Conservation (phyloP, 148 eudicot species). For the Chenopodium quinoa region DNA sequence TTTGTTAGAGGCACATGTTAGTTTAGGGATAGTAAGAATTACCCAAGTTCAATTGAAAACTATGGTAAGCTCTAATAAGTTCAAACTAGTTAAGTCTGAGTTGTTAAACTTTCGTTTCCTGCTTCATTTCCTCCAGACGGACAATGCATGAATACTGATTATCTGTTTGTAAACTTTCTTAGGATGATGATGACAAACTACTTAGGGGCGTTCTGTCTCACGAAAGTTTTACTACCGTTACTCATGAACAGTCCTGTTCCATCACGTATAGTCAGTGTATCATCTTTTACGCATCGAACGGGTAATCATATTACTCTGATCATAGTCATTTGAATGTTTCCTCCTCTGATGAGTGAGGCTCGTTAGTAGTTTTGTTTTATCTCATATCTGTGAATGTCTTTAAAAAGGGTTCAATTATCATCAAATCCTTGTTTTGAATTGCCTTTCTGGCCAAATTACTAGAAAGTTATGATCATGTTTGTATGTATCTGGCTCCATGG, state of each 20-base stretch:
- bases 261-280: conserved; percentile 76
- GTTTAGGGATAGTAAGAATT: too few species aligned
- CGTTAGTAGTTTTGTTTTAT: background rate
- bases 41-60: too few species aligned
- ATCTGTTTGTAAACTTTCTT: conserved; percentile 15
- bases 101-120: background rate
- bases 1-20: conserved; percentile 3
- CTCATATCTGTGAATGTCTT: background rate
- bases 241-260: conserved; percentile 71
- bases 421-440: background rate
- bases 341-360: background rate
- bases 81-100: background rate
- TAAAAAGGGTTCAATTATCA: background rate
- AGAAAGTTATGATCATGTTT: background rate
- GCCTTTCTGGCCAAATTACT: background rate
- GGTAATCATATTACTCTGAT: conserved; percentile 41
- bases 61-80: too few species aligned
- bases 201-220: conserved; percentile 81
- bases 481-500: background rate
- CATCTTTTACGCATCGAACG: conserved; percentile 86
- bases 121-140: background rate
- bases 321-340: background rate
- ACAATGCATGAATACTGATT: conserved; percentile 20
- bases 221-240: conserved; percentile 72
- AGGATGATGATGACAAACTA: conserved; percentile 95